phyloP scores from a whole-genome alignment of 164 flowering plant genomes.

The Liriodendron chinense region DNA sequence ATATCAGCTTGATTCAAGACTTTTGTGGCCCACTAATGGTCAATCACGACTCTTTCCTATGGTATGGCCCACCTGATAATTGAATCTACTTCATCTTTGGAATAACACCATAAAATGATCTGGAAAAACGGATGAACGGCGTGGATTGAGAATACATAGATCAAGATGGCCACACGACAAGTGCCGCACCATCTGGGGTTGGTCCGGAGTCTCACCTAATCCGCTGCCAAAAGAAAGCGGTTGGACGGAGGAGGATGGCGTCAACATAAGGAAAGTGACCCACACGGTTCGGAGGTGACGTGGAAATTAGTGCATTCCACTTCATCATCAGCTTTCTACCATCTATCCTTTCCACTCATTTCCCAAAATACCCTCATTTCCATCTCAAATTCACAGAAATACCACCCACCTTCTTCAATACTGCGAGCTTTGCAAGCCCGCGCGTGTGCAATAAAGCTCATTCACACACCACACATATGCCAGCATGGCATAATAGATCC shows the following conservation, averaged over 20 bases:
- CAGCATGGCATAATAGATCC: neutral
- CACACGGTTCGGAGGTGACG: conserved; percentile 1
- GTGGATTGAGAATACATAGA: no score
- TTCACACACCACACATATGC: neutral
- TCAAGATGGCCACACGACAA: no score
- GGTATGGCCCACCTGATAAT: no score
- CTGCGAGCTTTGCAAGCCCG: neutral
- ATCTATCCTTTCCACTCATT: neutral
- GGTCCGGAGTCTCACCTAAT: no score
- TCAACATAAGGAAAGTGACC: conserved; percentile 10
- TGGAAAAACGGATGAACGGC: no score
- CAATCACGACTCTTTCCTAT: no score
- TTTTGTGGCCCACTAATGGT: no score
- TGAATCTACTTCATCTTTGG: no score
- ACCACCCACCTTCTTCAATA: neutral
- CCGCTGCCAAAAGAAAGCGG: no score
- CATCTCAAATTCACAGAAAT: neutral
- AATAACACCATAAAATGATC: no score
- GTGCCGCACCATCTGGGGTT: no score
- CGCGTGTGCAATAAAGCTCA: neutral
- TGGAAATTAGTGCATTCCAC: conserved; percentile 9
- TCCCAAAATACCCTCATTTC: neutral
- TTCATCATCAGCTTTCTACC: neutral
- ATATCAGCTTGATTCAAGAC: no score
- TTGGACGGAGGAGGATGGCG: neutral